Base-by-base conservation (phyloP, 306 rosid species). In the Trifolium pratense region DNA sequence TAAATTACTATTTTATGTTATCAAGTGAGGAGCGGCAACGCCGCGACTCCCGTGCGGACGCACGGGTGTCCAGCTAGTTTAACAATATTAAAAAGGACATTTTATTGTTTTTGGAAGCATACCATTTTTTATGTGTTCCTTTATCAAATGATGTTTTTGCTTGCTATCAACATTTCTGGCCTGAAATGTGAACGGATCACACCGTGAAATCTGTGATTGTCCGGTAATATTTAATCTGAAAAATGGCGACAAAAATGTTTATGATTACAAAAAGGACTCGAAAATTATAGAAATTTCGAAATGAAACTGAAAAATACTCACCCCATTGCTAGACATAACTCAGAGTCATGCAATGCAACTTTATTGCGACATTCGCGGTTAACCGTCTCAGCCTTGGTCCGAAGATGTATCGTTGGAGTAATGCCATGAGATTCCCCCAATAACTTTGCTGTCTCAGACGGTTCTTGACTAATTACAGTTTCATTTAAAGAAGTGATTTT, bases 271-370 rank as follows among this genome's bases (percentile, higher is more conserved):
- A 73, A 31, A 23, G 18, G 18, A 64, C 67, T 32, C 42, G 55
- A 60, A 68, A 37, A 69, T 17, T 12, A 17, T 9, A 62, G 17
- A 66, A 39, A 40, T 36, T 58, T 52, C 56, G 57, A 18, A 75
- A 66, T 57, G 58, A 16, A 73, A 5, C 66, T 0, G 37, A 57
- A 58, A 81, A 81, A 29, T 21, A 75, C 97, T n/a, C 55, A 92
- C 97, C 89, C 78, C 75, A 76, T 68, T 59, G 78, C 95, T 23
- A 86, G 77, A 69, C 71, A 62, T 20, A 73, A 52, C 49, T 79
- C 88, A 40, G 82, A 61, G 78, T 66, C 74, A 48, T 37, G 64
- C 29, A 59, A 32, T 58, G 74, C 78, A 59, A 42, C 75, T 59
- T 46, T 73, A 56, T 66, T 68, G 64, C 79, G 11, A 77, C 36